Conservation (phyloP, 257 asterid species). For the Paraleonurus japonicus region DNA sequence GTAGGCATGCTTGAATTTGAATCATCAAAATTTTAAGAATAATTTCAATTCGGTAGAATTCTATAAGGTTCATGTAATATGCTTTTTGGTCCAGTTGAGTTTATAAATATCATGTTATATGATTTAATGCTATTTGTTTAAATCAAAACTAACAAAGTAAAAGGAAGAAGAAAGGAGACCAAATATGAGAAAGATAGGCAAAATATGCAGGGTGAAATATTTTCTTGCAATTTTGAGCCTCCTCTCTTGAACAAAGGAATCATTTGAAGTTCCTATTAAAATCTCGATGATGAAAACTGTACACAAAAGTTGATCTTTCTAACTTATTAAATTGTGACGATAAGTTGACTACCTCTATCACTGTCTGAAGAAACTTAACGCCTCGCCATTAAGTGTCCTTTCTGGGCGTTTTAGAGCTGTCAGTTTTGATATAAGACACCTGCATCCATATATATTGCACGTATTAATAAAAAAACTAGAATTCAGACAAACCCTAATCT, state of each 20-base stretch:
- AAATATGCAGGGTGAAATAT: background rate
- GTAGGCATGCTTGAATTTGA: too few relatives aligned
- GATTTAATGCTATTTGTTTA: background rate
- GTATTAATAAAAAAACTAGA: conserved; percentile 3
- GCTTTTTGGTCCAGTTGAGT: background rate
- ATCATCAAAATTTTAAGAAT: background rate
- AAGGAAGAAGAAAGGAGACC: background rate
- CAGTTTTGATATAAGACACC: conserved; percentile 67
- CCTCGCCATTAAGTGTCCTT: conserved; percentile 31
- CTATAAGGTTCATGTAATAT: too few relatives aligned
- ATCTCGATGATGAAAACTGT: conserved; percentile 3
- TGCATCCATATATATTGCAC: conserved; percentile 28
- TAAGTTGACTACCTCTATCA: background rate
- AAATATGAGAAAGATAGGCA: background rate
- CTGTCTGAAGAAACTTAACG: background rate
- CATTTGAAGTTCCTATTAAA: background rate
- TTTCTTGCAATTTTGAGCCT: background rate
- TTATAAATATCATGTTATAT: background rate
- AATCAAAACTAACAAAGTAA: background rate
- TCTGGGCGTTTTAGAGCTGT: conserved; percentile 36
- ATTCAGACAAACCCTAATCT: background rate
- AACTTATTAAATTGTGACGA: background rate
- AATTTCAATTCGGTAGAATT: background rate
- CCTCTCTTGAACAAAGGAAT: background rate
- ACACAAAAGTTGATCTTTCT: conserved; percentile 5